Conservation (phyloP, 306 rosid genomes). For the Medicago ruthenica region DNA sequence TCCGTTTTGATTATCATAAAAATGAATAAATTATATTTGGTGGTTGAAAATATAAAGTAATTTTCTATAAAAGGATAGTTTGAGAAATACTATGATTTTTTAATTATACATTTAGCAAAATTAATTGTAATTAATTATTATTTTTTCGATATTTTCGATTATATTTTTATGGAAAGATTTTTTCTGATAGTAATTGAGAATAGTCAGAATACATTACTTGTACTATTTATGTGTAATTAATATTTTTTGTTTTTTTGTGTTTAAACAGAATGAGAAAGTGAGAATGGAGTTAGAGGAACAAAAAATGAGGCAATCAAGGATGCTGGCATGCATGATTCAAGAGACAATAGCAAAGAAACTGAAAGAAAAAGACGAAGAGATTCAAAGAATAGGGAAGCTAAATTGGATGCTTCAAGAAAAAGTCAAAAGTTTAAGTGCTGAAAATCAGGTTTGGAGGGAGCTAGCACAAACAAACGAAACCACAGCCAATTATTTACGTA, state of each 20-base stretch:
- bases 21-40: background rate
- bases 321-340: constrained; percentile 56
- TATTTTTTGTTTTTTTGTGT: background rate
- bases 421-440: constrained; percentile 59
- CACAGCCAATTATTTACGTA: constrained; percentile 72
- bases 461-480: constrained; percentile 84
- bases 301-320: constrained; percentile 61
- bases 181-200: background rate
- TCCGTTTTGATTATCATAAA: background rate
- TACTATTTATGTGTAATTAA: background rate
- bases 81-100: background rate
- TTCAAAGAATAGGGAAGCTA: constrained; percentile 66
- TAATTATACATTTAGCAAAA: background rate
- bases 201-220: background rate
- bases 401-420: constrained; percentile 78
- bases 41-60: background rate
- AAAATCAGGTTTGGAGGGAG: constrained; percentile 84
- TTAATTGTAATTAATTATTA: background rate
- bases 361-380: constrained; percentile 84
- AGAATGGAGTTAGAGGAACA: constrained; percentile 66
- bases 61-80: background rate
- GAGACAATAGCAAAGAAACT: constrained; percentile 62
- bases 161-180: background rate
- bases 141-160: background rate
- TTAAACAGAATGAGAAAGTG: constrained; percentile 72